Base-by-base conservation (phyloP, 2,329 filamentous ascomycete species). In the Penicillium brasilianum region DNA sequence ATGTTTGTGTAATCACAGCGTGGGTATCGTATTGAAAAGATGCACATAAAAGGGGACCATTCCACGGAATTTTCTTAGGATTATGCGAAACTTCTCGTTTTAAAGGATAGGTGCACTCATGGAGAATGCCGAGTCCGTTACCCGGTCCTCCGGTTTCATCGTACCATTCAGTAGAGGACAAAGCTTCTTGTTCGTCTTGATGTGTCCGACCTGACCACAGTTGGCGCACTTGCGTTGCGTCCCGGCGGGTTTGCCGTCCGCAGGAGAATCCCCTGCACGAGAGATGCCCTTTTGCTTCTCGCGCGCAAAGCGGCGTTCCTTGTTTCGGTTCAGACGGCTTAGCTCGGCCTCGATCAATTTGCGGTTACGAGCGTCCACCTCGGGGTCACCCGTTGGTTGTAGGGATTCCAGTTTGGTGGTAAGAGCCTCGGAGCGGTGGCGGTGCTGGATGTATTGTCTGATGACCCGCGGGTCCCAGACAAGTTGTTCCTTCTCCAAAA, bases 151-250 rank as follows among this genome's bases (percentile, higher is more conserved):
- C 39, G 78, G 79, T 66, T 90, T 89, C 81, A 90, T 90, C 34
- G 90, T 91, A 55, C 92, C 92, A 74, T 96, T 96, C 64, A 96
- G 88, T 76, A 95, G 83, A 51, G 92, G 92, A 76, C 92, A 96
- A 71, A 93, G 85, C 92, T 97, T 98, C 82, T 97, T 96, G 83
- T 98, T 98, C 51, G 94, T 98, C 80, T 97, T 97, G 83, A 99
- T 99, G 74, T 99, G 95, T 34, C 95, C 95, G 57, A 96, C 90
- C 77, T 95, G 91, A 54, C 95, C 95, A 80, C 95, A 99, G 78
- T 97, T 98, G 68, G 95, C 95, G 80, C 95, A 99, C 81, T 98
- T 98, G 71, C 96, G 86, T 58, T 85, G 83, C 11, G 87, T 89
- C 48, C 83, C 83, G 37, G 81, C 83, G 36, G 90, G 90, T 59